A percentile compares a stretch with the other conserved stretches of the same genome.
Evolutionary conservation across 148 eudicot genomes (phyloP).

Genomic region (Fagopyrum homotropicum): DNA sequence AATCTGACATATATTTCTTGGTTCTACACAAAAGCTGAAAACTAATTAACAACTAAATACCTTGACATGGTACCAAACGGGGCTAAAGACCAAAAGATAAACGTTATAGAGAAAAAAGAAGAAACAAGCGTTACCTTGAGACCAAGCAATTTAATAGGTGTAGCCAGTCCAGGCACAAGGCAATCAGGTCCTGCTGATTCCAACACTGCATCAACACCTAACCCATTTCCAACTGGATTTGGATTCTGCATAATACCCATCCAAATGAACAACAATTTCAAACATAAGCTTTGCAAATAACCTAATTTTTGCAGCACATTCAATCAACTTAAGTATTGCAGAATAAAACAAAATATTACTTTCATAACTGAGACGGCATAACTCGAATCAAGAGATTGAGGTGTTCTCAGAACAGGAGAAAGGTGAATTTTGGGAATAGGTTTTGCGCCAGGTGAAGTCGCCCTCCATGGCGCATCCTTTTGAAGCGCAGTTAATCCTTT

Average conservation of each 20-base stretch:
- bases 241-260: constrained; percentile 48
- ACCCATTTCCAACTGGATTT: constrained; percentile 72
- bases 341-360: constrained; percentile 29
- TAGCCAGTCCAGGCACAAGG: constrained; percentile 81
- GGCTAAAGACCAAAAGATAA: neutral
- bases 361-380: constrained; percentile 68
- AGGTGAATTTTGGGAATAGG: constrained; percentile 83
- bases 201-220: constrained; percentile 72
- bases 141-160: constrained; percentile 81
- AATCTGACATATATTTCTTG: no score
- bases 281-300: neutral
- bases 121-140: constrained; percentile 47
- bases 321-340: neutral
- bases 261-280: neutral
- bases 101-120: neutral
- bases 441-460: constrained; percentile 34
- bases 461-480: constrained; percentile 83
- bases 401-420: constrained; percentile 62
- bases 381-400: constrained; percentile 46
- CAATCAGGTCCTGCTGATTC: constrained; percentile 99
- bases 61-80: no score
- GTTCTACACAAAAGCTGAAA: neutral
- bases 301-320: neutral
- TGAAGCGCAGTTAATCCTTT: constrained; percentile 42
- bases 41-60: no score